Percentiles rank a stretch among this genome's conserved stretches.
Evolutionary conservation across 805 yeast species (phyloP).

Genomic region (Wickerhamiella bombiphila): DNA sequence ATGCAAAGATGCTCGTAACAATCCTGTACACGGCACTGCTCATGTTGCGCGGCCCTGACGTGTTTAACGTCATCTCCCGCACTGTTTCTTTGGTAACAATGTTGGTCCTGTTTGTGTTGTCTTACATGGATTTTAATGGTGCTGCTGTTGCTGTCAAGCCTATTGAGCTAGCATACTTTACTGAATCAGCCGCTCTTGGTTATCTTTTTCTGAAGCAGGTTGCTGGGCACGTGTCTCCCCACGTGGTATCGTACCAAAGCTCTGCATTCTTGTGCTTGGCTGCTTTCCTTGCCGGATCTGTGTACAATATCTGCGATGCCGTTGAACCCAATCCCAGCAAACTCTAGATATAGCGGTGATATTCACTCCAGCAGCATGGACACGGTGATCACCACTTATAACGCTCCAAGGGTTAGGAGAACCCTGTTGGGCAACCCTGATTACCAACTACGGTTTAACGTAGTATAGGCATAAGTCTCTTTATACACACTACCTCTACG

Average conservation of each 20-base stretch:
- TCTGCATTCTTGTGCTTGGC: slow-evolving; percentile 12
- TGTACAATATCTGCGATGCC: slow-evolving; percentile 17
- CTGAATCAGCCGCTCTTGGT: slow-evolving; percentile 15
- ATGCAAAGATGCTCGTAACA: slow-evolving; percentile 14
- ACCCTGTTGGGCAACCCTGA: no score
- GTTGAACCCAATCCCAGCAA: slow-evolving; percentile 15
- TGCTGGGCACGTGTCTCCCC: slow-evolving; percentile 5
- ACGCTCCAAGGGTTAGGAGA: no score
- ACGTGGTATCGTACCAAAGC: slow-evolving; percentile 5
- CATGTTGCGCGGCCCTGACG: slow-evolving; percentile 10
- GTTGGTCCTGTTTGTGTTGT: slow-evolving; percentile 12
- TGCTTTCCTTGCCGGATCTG: slow-evolving; percentile 15
- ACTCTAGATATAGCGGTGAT: no score
- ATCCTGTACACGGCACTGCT: slow-evolving; percentile 8
- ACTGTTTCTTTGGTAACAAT: slow-evolving; percentile 9
- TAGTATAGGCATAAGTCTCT: no score
- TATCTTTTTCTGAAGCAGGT: slow-evolving; percentile 13
- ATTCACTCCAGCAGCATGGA: no score
- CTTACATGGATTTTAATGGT: slow-evolving; percentile 19
- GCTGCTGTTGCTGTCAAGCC: slow-evolving; percentile 14
- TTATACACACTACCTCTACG: no score
- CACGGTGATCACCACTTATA: no score
- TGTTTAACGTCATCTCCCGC: slow-evolving; percentile 15
- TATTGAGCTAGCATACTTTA: slow-evolving; percentile 17
- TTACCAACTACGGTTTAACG: no score